phyloP scores from a whole-genome alignment of 1,284 basidiomycete species.

The Rhodotorula sp. region DNA sequence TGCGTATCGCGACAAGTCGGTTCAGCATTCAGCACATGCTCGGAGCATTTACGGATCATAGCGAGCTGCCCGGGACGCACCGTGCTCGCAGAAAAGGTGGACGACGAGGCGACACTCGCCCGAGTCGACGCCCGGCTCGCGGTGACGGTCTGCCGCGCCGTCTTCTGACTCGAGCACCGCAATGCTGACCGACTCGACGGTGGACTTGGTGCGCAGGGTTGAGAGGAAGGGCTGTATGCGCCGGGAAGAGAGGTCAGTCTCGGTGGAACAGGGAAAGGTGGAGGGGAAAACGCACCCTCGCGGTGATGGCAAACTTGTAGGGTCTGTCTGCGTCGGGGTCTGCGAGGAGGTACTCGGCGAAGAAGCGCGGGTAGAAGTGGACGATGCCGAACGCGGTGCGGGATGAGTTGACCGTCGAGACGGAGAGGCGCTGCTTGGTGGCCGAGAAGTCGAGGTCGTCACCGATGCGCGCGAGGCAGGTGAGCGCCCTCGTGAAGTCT shows the following conservation, averaged over 20 bases:
- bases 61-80: constrained; percentile 12
- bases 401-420: constrained; percentile 43
- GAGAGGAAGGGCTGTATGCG: constrained; percentile 28
- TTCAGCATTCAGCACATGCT: too few relatives aligned
- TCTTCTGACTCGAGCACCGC: constrained; percentile 23
- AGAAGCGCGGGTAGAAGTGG: constrained; percentile 42
- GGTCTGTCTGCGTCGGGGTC: not conserved
- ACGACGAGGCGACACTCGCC: constrained; percentile 39
- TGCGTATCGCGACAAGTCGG: not conserved
- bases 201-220: constrained; percentile 31
- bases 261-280: not conserved
- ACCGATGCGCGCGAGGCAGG: constrained; percentile 39
- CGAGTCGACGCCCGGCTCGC: constrained; percentile 19
- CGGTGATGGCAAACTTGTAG: constrained; percentile 30
- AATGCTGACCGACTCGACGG: constrained; percentile 32
- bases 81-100: constrained; percentile 36
- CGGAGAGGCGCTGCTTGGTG: constrained; percentile 30
- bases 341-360: constrained; percentile 28
- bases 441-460: constrained; percentile 41
- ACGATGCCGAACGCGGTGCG: constrained; percentile 44
- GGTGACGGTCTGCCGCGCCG: not conserved
- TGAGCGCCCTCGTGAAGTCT: constrained; percentile 43
- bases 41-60: too few relatives aligned
- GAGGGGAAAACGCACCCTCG: constrained; percentile 2
- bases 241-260: not conserved